Evolutionary conservation across 2,329 filamentous ascomycete genomes (phyloP).

Genomic region (Aspergillus quadrilineatus): DNA sequence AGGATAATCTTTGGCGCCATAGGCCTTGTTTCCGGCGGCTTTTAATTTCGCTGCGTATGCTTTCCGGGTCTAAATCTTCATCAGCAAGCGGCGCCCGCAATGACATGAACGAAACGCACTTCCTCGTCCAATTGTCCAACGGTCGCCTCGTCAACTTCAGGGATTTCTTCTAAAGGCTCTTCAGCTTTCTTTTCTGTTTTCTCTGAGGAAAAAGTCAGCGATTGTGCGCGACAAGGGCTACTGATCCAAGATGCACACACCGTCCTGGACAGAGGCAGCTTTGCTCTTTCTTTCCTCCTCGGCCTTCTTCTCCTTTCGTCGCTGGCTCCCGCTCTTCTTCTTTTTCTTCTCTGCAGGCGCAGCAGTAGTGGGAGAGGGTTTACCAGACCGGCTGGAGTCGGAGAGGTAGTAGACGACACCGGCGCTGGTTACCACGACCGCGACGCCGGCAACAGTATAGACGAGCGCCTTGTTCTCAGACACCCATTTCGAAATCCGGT

Average conservation of each 20-base stretch:
- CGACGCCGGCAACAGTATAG: conserved; percentile 94
- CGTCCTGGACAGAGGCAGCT: conserved; percentile 42
- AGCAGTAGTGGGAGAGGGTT: conserved; percentile 23
- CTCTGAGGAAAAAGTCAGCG: conserved; percentile 20
- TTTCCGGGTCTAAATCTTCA: conserved; percentile 65
- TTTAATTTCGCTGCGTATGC: conserved; percentile 89
- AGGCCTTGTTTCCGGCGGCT: conserved; percentile 93
- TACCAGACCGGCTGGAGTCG: conserved; percentile 49
- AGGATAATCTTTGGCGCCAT: conserved; percentile 90
- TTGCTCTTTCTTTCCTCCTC: conserved; percentile 56
- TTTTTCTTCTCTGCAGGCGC: conserved; percentile 60
- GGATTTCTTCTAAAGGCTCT: conserved; percentile 63
- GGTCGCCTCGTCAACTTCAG: conserved; percentile 58
- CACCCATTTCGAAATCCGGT: conserved; percentile 86
- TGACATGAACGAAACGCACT: conserved; percentile 32
- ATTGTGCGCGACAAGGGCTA: conserved; percentile 25
- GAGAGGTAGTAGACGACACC: conserved; percentile 89
- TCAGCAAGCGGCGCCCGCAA: not conserved
- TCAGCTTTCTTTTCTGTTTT: conserved; percentile 51
- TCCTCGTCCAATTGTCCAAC: conserved; percentile 48
- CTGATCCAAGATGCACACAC: conserved; percentile 31
- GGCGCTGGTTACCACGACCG: conserved; percentile 84
- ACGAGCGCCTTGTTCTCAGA: conserved; percentile 94
- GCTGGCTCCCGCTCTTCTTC: conserved; percentile 87
- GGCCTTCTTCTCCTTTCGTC: conserved; percentile 66